Percentiles rank a stretch among this genome's conserved stretches.
phyloP scores from a whole-genome alignment of 2,329 filamentous ascomycete species.

The Colletotrichum tropicicola region DNA sequence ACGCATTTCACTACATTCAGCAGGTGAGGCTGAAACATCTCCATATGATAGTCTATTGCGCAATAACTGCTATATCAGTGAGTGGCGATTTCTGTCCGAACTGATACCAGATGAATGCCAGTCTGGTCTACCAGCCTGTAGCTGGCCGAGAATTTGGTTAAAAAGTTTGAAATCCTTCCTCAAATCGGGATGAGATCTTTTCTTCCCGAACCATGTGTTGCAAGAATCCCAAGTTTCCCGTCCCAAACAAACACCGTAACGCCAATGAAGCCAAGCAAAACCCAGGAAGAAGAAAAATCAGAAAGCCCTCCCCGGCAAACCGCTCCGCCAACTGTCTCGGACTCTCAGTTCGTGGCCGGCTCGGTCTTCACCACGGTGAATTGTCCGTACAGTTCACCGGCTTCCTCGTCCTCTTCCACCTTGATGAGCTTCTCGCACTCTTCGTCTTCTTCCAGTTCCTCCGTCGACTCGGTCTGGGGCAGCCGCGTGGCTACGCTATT shows the following conservation, averaged over 20 bases:
- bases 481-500: neutral
- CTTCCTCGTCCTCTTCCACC: neutral
- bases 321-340: neutral
- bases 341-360: neutral
- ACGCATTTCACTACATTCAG: no score
- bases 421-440: neutral
- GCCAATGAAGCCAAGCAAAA: neutral
- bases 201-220: no score
- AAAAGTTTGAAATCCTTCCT: no score
- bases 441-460: neutral
- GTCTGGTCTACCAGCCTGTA: no score
- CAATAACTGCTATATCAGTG: no score
- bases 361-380: neutral
- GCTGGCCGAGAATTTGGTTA: no score
- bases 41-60: no score
- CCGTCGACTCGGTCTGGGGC: neutral
- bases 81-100: no score
- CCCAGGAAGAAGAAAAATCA: neutral
- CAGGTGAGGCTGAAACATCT: no score
- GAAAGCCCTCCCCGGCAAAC: neutral
- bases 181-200: no score
- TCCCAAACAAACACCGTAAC: neutral
- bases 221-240: neutral
- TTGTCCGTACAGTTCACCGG: neutral
- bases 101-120: no score